Percentiles rank a stretch among this genome's conserved stretches.
phyloP scores from a whole-genome alignment of 208 protist genomes.

The Naegleria gruberi region DNA sequence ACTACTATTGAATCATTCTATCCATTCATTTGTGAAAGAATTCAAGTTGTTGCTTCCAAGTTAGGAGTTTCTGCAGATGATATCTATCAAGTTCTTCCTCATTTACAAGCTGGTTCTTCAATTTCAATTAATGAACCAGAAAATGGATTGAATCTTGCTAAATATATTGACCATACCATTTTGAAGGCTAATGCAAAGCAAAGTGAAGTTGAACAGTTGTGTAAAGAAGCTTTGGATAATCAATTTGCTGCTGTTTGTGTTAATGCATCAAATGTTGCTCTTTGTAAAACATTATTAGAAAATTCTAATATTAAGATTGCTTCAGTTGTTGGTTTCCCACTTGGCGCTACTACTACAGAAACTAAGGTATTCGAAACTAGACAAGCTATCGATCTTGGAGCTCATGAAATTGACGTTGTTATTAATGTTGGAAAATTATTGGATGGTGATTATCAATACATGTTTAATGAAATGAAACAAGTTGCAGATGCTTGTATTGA shows the following conservation, averaged over 20 bases:
- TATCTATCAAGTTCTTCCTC: not conserved
- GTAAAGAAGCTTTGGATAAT: constrained; percentile 65
- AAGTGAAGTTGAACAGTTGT: constrained; percentile 60
- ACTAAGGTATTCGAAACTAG: constrained; percentile 71
- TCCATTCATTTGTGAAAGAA: not conserved
- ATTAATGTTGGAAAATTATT: constrained; percentile 76
- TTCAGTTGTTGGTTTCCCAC: constrained; percentile 74
- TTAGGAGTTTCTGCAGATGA: not conserved
- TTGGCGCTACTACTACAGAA: constrained; percentile 64
- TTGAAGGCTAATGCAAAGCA: constrained; percentile 64
- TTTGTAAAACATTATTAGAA: constrained; percentile 45
- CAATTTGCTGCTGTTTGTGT: constrained; percentile 82
- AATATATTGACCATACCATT: constrained; percentile 83
- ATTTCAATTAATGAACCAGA: not conserved
- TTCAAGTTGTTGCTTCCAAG: not conserved
- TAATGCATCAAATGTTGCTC: constrained; percentile 63
- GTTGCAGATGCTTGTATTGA: constrained; percentile 49
- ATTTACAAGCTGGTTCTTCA: not conserved
- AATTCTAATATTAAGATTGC: constrained; percentile 53
- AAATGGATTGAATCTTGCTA: not conserved
- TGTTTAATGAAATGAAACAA: constrained; percentile 70
- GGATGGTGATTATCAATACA: constrained; percentile 62
- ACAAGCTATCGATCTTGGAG: constrained; percentile 58
- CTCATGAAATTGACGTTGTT: constrained; percentile 86
- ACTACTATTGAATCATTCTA: not conserved